Evolutionary conservation across 1,284 basidiomycete species (phyloP), one percentile per base, ranked within the genome.

Genomic region (Leccinum fuscescens): DNA sequence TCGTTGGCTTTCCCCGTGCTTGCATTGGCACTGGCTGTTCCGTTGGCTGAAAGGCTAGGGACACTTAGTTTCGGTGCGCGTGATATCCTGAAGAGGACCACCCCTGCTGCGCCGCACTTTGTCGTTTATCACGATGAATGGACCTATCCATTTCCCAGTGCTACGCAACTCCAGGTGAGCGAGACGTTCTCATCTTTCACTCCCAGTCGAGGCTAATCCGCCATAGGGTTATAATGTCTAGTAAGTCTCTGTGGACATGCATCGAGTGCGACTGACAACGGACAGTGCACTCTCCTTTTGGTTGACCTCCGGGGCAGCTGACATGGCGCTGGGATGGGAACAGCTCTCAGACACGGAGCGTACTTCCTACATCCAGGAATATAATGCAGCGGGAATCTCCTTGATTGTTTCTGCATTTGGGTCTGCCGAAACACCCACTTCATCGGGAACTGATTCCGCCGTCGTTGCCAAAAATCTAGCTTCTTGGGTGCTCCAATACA

Each of bases 371-470:
- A 14, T 66, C 3, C n/a, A 50, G 8, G 65, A 66, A 33, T 83
- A 83, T 64, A 69, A 73, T 11, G 71, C 72, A 12, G 81, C 80
- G 1, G 81, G 81, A 3, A 77, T 82, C 63, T 80, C 77, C 56
- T 67, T 83, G 48, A 72, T 82, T 24, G 80, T 83, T 14, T 79
- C 80, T 14, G 77, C 72, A 7, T 84, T 83, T 58, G 83, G 84
- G 4, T 74, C 79, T 2, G 81, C 82, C 2, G 81, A 84, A 48
- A 69, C 71, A 2, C 84, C 84, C 4, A 83, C 82, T 9, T 70
- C 76, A 14, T 66, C 67, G 0, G 74, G 76, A 17, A 67, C 71
- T 4, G 71, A 83, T 59, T 69, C 80, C 1, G 65, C 72, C 9
- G 65, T 61, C 1, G 71, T 76, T 5, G 82, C 82, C 0, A 75